Base-by-base conservation (phyloP, 345 rosid genomes). In the Eutrema yunnanense region DNA sequence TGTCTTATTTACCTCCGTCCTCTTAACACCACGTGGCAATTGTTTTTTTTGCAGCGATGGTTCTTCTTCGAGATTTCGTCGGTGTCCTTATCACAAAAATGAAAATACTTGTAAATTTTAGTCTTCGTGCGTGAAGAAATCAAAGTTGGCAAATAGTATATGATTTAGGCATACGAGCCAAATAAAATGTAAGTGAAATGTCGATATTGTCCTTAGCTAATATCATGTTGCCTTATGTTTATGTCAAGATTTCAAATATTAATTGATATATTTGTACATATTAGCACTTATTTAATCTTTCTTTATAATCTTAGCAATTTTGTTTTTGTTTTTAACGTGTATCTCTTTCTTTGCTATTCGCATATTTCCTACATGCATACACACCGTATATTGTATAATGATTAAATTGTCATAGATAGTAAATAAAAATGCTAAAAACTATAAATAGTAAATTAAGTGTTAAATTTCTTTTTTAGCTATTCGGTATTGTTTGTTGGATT, bases 31-130 rank as follows among this genome's bases (percentile, higher is more conserved):
- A 74, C 67, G 67, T 74, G 60, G 29, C 32, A 57, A 30, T 42
- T 60, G 11, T 41, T 65, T 41, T 65, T 30, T 16, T 5, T 29
- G 50, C 43, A 19, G 10, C 16, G 68, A 51, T 34, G 44, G 10
- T 63, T 62, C 46, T 72, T 72, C 37, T 72, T 62, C 47, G 75
- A 72, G 63, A 19, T 4, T 46, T 52, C 57, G 71, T 55, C 71
- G 77, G 77, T 57, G 66, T 56, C 73, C 62, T 74, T 59, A 50
- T 74, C 67, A 30, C n/a, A 19, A 65, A 65, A 9, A 19, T 8
- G 10, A 34, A 66, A 27, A 56, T 56, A 8, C 43, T 19, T 56
- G n/a, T 36, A 9, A 56, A 16, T 6, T 14, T 8, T 33, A 7
- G 26, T 8, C 8, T 56, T 32, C 30, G 40, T 54, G 22, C 30